These are phyloP conservation scores for Cercophora samala DNA, from an alignment of 495 filamentous ascomycete genomes.

Conservation along the genomic window DNA sequence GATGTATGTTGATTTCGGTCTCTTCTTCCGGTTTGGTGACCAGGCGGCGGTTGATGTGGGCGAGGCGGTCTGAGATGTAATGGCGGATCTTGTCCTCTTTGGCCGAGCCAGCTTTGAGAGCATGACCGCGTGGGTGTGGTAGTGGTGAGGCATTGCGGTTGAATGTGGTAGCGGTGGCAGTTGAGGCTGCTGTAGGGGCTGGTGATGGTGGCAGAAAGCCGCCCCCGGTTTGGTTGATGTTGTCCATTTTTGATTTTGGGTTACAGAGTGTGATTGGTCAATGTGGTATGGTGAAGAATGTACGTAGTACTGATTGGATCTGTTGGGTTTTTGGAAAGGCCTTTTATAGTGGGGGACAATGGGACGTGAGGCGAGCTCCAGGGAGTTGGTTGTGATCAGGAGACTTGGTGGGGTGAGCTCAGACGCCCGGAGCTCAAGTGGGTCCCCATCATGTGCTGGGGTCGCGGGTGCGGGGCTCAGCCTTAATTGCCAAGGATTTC, in stretches of 20 bases:
- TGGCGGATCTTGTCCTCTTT: conserved; percentile 76
- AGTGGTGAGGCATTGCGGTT: conserved; percentile 39
- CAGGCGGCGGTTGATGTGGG: conserved; percentile 64
- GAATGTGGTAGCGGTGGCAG: conserved; percentile 21
- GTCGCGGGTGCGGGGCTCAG: too few species aligned
- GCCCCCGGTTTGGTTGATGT: conserved; percentile 32
- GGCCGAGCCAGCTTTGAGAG: conserved; percentile 64
- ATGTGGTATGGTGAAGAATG: too few species aligned
- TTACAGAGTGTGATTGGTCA: too few species aligned
- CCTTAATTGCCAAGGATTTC: too few species aligned
- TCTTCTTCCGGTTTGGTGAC: conserved; percentile 47
- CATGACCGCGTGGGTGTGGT: conserved; percentile 60
- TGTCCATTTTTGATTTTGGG: conserved; percentile 32
- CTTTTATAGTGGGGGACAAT: too few species aligned
- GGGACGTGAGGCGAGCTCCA: too few species aligned
- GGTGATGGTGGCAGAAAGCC: conserved; percentile 55
- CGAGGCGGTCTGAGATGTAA: conserved; percentile 61
- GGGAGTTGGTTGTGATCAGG: too few species aligned
- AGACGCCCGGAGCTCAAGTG: too few species aligned
- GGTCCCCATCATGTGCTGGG: too few species aligned
- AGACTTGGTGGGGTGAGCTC: too few species aligned
- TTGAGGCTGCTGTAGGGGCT: conserved; percentile 51
- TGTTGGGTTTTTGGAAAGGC: too few species aligned
- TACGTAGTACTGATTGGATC: too few species aligned
- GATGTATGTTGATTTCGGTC: conserved; percentile 46